phyloP scores from a whole-genome alignment of 2,329 filamentous ascomycete species.

The Stromatinia cepivora region DNA sequence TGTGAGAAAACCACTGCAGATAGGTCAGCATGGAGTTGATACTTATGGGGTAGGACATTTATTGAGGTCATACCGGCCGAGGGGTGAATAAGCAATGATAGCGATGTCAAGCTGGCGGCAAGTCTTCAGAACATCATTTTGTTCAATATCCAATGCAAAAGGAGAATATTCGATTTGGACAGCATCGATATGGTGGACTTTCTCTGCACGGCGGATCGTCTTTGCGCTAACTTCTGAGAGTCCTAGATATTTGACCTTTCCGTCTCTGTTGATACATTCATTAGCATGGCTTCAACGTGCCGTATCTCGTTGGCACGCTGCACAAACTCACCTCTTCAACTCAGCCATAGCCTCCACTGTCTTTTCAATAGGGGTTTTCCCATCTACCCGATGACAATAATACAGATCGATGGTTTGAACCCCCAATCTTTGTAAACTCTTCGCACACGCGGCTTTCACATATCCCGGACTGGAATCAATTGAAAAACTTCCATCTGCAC shows the following conservation, averaged over 20 bases:
- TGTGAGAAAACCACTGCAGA: constrained; percentile 52
- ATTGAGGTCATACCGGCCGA: constrained; percentile 45
- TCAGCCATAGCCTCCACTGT: constrained; percentile 46
- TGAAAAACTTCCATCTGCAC: neutral
- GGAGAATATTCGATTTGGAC: constrained; percentile 57
- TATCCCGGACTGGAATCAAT: constrained; percentile 46
- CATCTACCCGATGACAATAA: constrained; percentile 42
- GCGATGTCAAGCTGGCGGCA: constrained; percentile 58
- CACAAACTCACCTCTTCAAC: constrained; percentile 38
- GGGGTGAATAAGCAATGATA: constrained; percentile 58
- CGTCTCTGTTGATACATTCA: constrained; percentile 40
- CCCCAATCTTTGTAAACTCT: constrained; percentile 45
- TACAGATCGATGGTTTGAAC: constrained; percentile 45
- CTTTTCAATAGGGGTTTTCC: constrained; percentile 46
- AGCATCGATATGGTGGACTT: constrained; percentile 51
- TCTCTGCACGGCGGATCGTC: constrained; percentile 53
- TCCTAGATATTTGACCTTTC: constrained; percentile 59
- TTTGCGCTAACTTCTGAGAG: constrained; percentile 53
- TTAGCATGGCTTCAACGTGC: constrained; percentile 21
- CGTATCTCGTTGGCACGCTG: constrained; percentile 13
- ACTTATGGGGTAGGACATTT: neutral
- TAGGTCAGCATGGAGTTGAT: neutral
- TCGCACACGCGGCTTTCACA: constrained; percentile 44
- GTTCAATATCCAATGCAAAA: constrained; percentile 60
- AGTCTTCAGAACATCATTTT: constrained; percentile 52